Evolutionary conservation across 345 rosid genomes (phyloP), one percentile per base, ranked within the genome.

Genomic region (Carallia brachiata): DNA sequence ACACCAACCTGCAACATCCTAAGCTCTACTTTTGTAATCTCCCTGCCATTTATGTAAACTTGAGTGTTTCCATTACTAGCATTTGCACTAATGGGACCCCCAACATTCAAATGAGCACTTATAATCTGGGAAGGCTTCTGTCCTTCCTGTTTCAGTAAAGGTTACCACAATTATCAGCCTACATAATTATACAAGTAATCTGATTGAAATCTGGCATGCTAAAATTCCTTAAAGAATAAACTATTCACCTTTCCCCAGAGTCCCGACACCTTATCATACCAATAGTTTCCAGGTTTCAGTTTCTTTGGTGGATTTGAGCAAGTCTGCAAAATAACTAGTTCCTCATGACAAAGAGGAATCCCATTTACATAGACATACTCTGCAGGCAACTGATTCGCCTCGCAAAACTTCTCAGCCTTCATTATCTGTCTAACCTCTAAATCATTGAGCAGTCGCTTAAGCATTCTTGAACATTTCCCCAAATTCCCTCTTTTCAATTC

Each of bases 261-360:
- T 57, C 99, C 99, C 19, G 99, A 96, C 68, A 92, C 98, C 87
- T 89, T 90, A 79, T 96, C 99, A 68, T 96, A 96, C 99, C 99
- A 96, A 87, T 96, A 96, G 68, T 85, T 87, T 66, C 99, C 99
- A 0, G 98, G 98, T 65, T 90, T 96, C 52, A 96, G 81, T 81
- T 89, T 90, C 87, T 88, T 96, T 0, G 99, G 99, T 6, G 99
- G 97, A 75, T 80, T 89, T 32, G 82, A 56, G 67, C 97, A 96
- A 64, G 81, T 82, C 85, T 92, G 97, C 83, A 95, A 82, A 63
- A 84, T 58, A 79, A 83, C 81, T 73, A 96, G 70, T 79, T 96
- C 98, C 68, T 96, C 98, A 17, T 83, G 91, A 62, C 82, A 90
- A 56, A 96, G 90, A 55, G 93, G 85, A 57, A 83, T 78, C 6